These are phyloP conservation scores for Penicillium brasilianum DNA, from an alignment of 2,329 filamentous ascomycete species.

Conservation along the genomic window DNA sequence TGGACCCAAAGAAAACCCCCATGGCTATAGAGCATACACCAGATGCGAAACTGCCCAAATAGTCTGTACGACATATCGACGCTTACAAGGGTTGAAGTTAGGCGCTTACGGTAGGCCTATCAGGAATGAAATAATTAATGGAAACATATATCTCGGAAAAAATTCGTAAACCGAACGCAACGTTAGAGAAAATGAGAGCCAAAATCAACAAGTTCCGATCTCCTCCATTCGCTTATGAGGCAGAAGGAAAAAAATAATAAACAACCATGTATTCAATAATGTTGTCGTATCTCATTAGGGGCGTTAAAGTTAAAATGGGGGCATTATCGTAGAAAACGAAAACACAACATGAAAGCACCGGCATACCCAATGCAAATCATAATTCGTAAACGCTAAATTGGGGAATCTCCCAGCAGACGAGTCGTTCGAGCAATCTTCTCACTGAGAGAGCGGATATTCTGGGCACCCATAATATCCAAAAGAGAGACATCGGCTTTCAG, in stretches of 20 bases:
- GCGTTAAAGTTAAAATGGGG: not conserved
- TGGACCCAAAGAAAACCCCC: too few relatives aligned
- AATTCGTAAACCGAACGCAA: too few relatives aligned
- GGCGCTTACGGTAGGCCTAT: too few relatives aligned
- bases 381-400: not conserved
- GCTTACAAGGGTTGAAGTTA: too few relatives aligned
- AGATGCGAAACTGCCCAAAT: too few relatives aligned
- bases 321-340: not conserved
- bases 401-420: conserved; percentile 4
- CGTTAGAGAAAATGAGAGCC: too few relatives aligned
- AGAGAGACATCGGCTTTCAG: conserved; percentile 33
- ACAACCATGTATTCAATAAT: too few relatives aligned
- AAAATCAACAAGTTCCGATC: not conserved
- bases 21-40: too few relatives aligned
- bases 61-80: too few relatives aligned
- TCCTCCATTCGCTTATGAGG: not conserved
- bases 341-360: not conserved
- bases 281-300: conserved; percentile 3
- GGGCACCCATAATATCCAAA: conserved; percentile 30
- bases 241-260: too few relatives aligned
- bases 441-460: conserved; percentile 26
- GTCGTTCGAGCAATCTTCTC: conserved; percentile 24
- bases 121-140: too few relatives aligned
- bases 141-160: too few relatives aligned
- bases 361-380: not conserved